Base-by-base conservation (phyloP, 306 rosid species). In the Parietaria judaica region DNA sequence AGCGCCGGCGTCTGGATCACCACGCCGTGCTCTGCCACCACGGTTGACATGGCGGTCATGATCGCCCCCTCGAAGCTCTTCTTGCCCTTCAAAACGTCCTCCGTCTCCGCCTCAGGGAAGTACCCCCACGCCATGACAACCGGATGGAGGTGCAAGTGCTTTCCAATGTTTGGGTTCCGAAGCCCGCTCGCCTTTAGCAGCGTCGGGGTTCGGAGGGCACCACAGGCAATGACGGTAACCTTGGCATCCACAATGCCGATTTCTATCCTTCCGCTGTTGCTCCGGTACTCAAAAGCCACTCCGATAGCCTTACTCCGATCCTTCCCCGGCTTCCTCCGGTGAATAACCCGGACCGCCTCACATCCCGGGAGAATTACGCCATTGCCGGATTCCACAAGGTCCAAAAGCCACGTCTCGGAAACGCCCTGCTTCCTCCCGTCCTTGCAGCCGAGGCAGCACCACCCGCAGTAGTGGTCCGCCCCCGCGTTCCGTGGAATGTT, bases 51-150 rank as follows among this genome's bases (percentile, higher is more conserved):
- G 66, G 94, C 85, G 60, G 95, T 90, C 95, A 90, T 84, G 70
- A 86, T 86, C 58, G 89, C 97, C 67, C 97, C 95, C 70, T 90
- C 94, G 39, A 78, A 90, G 79, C 95, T 86, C 76, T 77, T 89
- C 57, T 83, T 86, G 14, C 10, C 5, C 45, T 41, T 41, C 6
- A 41, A 5, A 5, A 41, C 45, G 5, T 49, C 53, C 51, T 69
- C 52, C 60, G 66, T 6, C 71, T 39, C 64, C 11, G 76, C 16
- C 14, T 82, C 88, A 2, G 95, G 97, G 36, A 90, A 90, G 61
- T 86, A 72, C 10, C 97, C 97, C 94, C 95, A 90, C 2, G 94
- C 87, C 97, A 90, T 86, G 69, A 76, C 52, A 48, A 86, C 95
- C 4, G 94, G 95, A 76, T 90, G 97, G 45, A 86, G 86, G 77